phyloP scores from a whole-genome alignment of 768 basidiomycete genomes.

The Brasilioporus rufonigricans region DNA sequence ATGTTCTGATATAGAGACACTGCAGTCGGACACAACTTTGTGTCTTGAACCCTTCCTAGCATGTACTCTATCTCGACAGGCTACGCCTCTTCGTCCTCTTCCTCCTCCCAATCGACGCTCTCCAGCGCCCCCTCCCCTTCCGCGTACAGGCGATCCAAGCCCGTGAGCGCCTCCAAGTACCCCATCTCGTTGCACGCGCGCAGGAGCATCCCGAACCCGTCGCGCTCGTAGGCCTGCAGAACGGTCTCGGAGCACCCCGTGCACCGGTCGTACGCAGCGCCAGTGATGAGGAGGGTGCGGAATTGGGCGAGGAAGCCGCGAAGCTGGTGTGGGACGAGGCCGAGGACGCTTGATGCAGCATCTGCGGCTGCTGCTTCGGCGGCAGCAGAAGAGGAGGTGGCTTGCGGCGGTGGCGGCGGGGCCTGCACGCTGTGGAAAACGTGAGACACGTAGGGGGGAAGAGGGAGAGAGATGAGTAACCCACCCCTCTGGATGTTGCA shows the following conservation, averaged over 20 bases:
- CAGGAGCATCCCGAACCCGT: conserved; percentile 77
- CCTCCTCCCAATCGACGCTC: conserved; percentile 75
- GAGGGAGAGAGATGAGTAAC: not conserved
- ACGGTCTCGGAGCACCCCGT: conserved; percentile 89
- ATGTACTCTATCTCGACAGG: no score
- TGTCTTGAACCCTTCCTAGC: no score
- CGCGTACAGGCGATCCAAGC: conserved; percentile 71
- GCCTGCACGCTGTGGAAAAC: conserved; percentile 40
- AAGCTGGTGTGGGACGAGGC: conserved; percentile 90
- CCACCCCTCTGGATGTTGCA: conserved; percentile 90
- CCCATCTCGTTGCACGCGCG: conserved; percentile 80
- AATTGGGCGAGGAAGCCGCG: conserved; percentile 90
- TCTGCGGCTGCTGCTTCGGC: conserved; percentile 29
- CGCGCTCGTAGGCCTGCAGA: conserved; percentile 73
- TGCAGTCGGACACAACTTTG: no score
- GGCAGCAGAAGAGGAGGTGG: conserved; percentile 17
- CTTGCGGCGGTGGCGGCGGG: conserved; percentile 60
- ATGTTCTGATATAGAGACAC: no score
- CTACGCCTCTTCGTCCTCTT: conserved; percentile 36
- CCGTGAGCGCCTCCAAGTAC: conserved; percentile 73
- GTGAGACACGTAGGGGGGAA: no score
- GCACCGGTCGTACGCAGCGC: conserved; percentile 82
- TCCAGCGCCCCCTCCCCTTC: conserved; percentile 74
- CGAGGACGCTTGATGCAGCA: no score
- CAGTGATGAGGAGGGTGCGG: conserved; percentile 78